phyloP scores from a whole-genome alignment of 2,329 filamentous ascomycete genomes.

The Phaeosphaeria sp. region DNA sequence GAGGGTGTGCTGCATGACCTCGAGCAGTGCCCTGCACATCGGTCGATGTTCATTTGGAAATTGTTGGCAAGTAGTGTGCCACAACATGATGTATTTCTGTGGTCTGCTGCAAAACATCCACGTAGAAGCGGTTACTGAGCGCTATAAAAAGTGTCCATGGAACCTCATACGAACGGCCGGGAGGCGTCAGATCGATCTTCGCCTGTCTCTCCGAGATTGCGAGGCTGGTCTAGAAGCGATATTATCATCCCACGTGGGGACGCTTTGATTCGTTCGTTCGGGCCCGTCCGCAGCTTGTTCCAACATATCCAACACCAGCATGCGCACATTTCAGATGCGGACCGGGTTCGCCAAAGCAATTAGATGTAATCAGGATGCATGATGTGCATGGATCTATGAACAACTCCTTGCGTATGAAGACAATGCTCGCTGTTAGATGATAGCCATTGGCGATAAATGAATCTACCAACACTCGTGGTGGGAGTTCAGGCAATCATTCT shows the following conservation, averaged over 20 bases:
- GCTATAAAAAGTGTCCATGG: not conserved
- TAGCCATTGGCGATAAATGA: not conserved
- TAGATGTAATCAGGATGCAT: not conserved
- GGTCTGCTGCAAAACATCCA: not conserved
- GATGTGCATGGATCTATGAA: not conserved
- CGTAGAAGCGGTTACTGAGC: not conserved
- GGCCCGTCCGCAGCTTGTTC: not conserved
- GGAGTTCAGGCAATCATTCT: not conserved
- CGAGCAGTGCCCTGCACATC: not conserved
- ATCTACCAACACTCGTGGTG: not conserved
- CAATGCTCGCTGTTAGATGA: not conserved
- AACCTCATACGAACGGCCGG: not conserved
- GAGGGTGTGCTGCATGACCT: not conserved
- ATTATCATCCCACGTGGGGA: conserved; percentile 5
- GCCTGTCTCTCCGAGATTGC: not conserved
- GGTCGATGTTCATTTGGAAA: not conserved
- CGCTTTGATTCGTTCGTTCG: not conserved
- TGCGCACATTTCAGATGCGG: not conserved
- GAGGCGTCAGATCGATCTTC: not conserved
- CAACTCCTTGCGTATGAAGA: not conserved
- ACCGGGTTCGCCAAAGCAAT: not conserved
- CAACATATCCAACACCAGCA: not conserved
- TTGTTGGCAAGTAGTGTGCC: not conserved
- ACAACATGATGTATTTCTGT: not conserved
- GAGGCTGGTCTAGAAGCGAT: not conserved